phyloP scores from a whole-genome alignment of 2,329 filamentous ascomycete genomes.

The Cryoendolithus antarcticus region DNA sequence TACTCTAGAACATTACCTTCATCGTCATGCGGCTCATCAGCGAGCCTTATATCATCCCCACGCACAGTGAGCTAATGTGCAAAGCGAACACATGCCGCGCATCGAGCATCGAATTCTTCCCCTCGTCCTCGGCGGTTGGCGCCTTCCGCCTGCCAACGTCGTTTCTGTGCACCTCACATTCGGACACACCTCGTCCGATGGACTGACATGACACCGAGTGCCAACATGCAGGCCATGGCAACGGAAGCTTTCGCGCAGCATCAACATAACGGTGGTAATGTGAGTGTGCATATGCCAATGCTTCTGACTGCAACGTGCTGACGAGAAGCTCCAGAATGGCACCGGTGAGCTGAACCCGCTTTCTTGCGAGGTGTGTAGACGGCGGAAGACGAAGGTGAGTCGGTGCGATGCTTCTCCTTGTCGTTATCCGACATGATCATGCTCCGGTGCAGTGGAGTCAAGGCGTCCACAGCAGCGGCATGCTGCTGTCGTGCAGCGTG shows the following conservation, averaged over 20 bases:
- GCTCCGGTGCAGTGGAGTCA: no score
- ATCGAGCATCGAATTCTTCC: no score
- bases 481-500: neutral
- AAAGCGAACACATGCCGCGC: no score
- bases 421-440: slow-evolving; percentile 2
- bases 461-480: no score
- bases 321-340: neutral
- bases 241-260: neutral
- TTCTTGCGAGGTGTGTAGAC: slow-evolving; percentile 11
- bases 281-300: neutral
- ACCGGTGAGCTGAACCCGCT: slow-evolving; percentile 4
- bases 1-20: no score
- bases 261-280: neutral
- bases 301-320: neutral
- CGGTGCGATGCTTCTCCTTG: neutral
- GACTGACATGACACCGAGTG: neutral
- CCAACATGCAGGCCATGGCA: neutral
- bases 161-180: neutral
- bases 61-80: no score
- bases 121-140: no score
- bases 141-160: no score
- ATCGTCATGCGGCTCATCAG: no score
- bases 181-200: neutral
- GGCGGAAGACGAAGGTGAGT: slow-evolving; percentile 13
- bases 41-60: no score